Evolutionary conservation across 345 rosid species (phyloP), one percentile per base, ranked within the genome.

Genomic region (Nephelium lappaceum): DNA sequence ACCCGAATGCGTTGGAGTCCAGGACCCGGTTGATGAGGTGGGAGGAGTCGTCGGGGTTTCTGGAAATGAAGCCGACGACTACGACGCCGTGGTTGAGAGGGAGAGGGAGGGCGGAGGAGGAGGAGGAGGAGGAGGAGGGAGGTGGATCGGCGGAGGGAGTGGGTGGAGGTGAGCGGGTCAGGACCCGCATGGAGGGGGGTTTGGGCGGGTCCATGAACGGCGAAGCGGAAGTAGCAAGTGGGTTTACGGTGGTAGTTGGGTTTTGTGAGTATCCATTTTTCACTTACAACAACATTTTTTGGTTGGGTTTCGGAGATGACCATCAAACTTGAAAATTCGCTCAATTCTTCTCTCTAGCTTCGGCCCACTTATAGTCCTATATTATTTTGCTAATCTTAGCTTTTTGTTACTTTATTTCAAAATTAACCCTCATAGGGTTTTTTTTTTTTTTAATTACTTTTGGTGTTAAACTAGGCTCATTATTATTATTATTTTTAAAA

Each of bases 21-120:
- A 93, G 73, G 63, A 92, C 79, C 77, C 88, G 86, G 83, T 92
- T 92, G 73, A 93, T 88, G 65, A 93, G 91, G 72, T 87, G 97
- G 60, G 89, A 60, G 5, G 92, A 88, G 77, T 79, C 79, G 51
- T 86, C 88, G 51, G 95, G 86, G 74, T 80, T 84, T 21, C 87
- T 88, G 36, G 93, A 84, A 69, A 93, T 38, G 78, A 92, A 89
- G 11, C 98, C 98, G 15, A 93, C 92, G 27, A 93, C 97, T 16
- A 89, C 90, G 16, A 91, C 85, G 72, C 96, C 93, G 45, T 8
- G 51, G 51, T 85, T 81, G 3, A 65, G 74, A 11, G 43, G 38
- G 78, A 63, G 61, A 64, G 71, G 62, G 11, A 63, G 60, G 57
- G 45, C 5, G 62, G 72, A 27, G 81, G 66, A 57, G 53, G 83